Conservation (phyloP, 352 stramenopile species). For the Phytophthora fragariaefolia region DNA sequence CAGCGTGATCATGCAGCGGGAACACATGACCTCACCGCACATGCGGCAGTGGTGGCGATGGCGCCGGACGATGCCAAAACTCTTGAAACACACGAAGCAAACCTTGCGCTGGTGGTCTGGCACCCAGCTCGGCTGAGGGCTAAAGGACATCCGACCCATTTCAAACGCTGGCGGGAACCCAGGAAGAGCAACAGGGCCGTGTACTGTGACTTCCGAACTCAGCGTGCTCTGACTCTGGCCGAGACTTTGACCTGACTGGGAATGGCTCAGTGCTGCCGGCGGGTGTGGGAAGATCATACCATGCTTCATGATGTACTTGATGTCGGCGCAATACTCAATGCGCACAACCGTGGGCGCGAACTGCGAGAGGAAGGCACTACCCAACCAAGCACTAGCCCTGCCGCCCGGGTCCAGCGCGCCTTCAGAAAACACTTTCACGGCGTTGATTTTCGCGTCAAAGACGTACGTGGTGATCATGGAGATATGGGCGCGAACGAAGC, state of each 20-base stretch:
- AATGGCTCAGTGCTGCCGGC: constrained; percentile 32
- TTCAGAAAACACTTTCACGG: constrained; percentile 76
- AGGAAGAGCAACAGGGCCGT: constrained; percentile 26
- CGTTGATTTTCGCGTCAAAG: constrained; percentile 57
- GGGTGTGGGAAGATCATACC: constrained; percentile 69
- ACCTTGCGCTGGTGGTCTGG: constrained; percentile 66
- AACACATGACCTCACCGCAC: constrained; percentile 81
- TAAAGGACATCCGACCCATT: constrained; percentile 36
- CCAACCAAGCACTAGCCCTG: constrained; percentile 53
- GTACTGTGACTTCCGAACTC: constrained; percentile 37
- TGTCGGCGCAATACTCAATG: constrained; percentile 72
- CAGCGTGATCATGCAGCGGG: constrained; percentile 69
- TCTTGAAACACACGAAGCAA: constrained; percentile 76
- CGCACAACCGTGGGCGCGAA: constrained; percentile 68
- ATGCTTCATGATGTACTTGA: constrained; percentile 86
- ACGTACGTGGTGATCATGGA: constrained; percentile 72
- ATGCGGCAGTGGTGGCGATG: constrained; percentile 81
- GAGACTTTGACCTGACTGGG: constrained; percentile 35
- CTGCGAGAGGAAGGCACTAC: constrained; percentile 66
- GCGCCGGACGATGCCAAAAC: constrained; percentile 63
- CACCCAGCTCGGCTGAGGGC: constrained; percentile 58
- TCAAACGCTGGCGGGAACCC: constrained; percentile 25
- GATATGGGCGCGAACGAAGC: constrained; percentile 61
- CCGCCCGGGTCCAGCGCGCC: constrained; percentile 60
- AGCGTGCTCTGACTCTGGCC: constrained; percentile 46